Conservation (phyloP, 495 filamentous ascomycete species). For the Annulohypoxylon stygium region DNA sequence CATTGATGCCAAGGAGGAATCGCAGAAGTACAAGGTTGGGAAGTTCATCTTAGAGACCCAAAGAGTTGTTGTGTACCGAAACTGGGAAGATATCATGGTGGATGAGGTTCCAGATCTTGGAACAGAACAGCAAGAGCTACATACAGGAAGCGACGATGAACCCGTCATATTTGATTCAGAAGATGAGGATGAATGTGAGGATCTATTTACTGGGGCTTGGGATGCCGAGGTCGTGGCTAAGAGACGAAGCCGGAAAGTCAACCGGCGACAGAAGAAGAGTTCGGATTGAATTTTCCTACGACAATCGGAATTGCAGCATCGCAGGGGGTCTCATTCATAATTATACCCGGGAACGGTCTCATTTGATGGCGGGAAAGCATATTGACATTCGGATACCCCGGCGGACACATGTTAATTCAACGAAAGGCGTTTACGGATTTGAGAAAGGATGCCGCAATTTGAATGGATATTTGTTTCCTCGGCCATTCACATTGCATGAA, state of each 20-base stretch:
- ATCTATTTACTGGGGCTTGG: constrained; percentile 91
- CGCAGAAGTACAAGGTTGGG: constrained; percentile 91
- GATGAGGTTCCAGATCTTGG: constrained; percentile 40
- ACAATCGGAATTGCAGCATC: constrained; percentile 9
- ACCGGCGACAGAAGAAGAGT: constrained; percentile 37
- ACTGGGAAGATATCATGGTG: constrained; percentile 72
- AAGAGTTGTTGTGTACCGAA: constrained; percentile 72
- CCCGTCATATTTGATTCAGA: constrained; percentile 84
- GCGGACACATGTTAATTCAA: neutral
- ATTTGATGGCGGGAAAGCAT: constrained; percentile 4
- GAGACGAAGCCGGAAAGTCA: constrained; percentile 70
- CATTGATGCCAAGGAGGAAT: constrained; percentile 81
- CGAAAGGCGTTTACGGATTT: constrained; percentile 14
- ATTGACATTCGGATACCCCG: constrained; percentile 23
- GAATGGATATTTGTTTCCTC: constrained; percentile 11
- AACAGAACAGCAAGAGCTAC: constrained; percentile 19
- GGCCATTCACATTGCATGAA: constrained; percentile 13
- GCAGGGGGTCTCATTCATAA: constrained; percentile 20
- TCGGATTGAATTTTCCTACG: constrained; percentile 2
- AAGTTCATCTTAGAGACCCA: constrained; percentile 96
- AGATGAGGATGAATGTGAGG: constrained; percentile 96
- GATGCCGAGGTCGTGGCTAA: constrained; percentile 73
- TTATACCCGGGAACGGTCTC: constrained; percentile 34
- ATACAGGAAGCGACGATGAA: constrained; percentile 41
- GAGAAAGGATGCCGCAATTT: neutral